Conservation (phyloP, 2,329 filamentous ascomycete species). For the Tolypocladium inflatum region DNA sequence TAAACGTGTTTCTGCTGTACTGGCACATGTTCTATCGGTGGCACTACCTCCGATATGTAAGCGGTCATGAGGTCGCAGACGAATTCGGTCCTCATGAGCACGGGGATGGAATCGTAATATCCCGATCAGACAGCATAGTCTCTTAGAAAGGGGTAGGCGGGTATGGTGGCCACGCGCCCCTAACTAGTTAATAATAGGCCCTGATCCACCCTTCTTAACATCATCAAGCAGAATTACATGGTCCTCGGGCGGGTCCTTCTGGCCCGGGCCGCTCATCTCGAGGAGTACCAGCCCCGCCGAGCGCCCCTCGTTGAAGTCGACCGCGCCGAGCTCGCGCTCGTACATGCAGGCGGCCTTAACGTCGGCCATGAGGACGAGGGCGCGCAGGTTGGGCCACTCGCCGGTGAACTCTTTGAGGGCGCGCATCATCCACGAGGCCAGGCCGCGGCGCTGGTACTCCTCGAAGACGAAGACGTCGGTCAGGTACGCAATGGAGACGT, state of each 20-base stretch:
- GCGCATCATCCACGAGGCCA: constrained; percentile 56
- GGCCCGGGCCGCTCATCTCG: constrained; percentile 27
- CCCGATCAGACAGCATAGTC: no score
- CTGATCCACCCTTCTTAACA: no score
- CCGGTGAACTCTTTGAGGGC: constrained; percentile 48
- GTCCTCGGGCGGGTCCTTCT: constrained; percentile 21
- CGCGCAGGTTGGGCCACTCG: constrained; percentile 49
- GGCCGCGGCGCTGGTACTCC: constrained; percentile 48
- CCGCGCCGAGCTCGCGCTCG: constrained; percentile 33
- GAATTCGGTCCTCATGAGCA: no score
- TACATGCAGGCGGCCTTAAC: constrained; percentile 34
- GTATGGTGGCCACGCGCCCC: no score
- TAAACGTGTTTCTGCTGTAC: no score
- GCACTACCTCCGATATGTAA: no score
- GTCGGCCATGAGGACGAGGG: constrained; percentile 45
- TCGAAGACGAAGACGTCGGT: constrained; percentile 59
- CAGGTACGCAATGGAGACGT: constrained; percentile 55
- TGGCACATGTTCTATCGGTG: no score
- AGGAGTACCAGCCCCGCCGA: constrained; percentile 29
- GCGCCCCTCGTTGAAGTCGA: constrained; percentile 32
- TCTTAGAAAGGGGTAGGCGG: no score
- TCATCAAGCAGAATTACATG: no score
- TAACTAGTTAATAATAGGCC: no score
- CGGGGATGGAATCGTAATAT: no score
- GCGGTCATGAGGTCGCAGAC: no score